Evolutionary conservation across 2,329 filamentous ascomycete genomes (phyloP), one percentile per base, ranked within the genome.

Genomic region (Talaromyces sp.): DNA sequence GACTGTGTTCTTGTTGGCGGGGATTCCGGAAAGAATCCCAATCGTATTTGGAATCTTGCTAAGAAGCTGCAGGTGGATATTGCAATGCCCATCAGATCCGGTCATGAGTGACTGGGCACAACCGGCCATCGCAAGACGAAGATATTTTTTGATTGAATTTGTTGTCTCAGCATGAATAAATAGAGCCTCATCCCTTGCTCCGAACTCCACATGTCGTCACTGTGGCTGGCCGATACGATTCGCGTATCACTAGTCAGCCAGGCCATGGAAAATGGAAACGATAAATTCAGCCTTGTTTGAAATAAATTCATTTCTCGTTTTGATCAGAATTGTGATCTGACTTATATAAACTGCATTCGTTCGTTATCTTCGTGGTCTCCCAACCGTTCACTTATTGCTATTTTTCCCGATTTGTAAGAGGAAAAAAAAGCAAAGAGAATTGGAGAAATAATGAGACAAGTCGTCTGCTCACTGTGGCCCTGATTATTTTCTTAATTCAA

Each of bases 21-120:
- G 64, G 89, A 90, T 73, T 95, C 95, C 77, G 83, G 96, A 78
- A 87, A 92, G 75, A 91, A 96, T 73, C 90, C 92, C 0, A 88
- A 90, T 65, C 87, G 92, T 73, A 89, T 93, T 8, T 87, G 92
- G 77, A 84, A 85, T 41, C 89, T 70, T 57, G 72, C 73, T 5
- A 70, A 73, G 66, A 71, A 73, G 39, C 59, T 74, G 65, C 68
- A 71, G 43, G 65, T 71, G 16, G 71, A 73, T 65, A 73, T 74
- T 54, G 71, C 50, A 73, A 73, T 72, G 72, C 72, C 9, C 68
- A 43, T 22, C 71, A 74, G 68, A 74, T 73, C 39, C 72, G 72
- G 6, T 74, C 72, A 71, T 70, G 70, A 5, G 74, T 73, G 27
- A 49, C 41, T 31, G 33, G 14, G 13, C 4, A 31, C 24, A 52